Evolutionary conservation across 108 stramenopile species (phyloP).

Genomic region (Pseudonitzschia pungens): DNA sequence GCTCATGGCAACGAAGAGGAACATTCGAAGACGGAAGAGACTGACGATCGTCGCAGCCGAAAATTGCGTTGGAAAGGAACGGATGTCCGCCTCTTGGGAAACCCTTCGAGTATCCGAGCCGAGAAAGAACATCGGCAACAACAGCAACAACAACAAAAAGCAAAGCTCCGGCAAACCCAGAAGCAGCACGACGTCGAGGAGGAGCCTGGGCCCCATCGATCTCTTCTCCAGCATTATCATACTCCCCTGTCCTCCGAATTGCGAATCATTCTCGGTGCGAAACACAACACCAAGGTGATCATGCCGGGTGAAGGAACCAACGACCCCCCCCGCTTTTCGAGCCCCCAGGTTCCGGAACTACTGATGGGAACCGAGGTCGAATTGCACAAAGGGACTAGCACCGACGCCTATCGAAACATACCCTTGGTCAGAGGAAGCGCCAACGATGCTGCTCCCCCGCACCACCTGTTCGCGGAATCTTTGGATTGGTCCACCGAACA

Average conservation of each 20-base stretch:
- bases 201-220: background rate
- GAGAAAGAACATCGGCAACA: background rate
- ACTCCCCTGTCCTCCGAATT: background rate
- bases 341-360: constrained; percentile 5
- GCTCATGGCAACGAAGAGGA: background rate
- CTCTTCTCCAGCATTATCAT: background rate
- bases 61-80: constrained; percentile 7
- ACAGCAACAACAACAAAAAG: constrained; percentile 8
- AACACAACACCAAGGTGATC: background rate
- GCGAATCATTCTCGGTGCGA: background rate
- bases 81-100: constrained; percentile 2
- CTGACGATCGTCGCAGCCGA: constrained; percentile 3
- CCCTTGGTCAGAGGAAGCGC: background rate
- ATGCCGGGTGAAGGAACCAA: constrained; percentile 10
- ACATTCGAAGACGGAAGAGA: background rate
- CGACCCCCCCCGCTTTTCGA: constrained; percentile 2
- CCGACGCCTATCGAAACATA: background rate
- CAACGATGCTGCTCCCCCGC: background rate
- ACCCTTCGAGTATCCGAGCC: background rate
- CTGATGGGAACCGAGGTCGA: constrained; percentile 1
- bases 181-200: background rate
- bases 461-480: constrained; percentile 16
- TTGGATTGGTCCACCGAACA: constrained; percentile 74
- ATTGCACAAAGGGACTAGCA: constrained; percentile 5
- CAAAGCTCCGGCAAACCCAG: background rate